Evolutionary conservation across 225 moss, liverwort and hornwort genomes (phyloP), one percentile per base, ranked within the genome.

Genomic region (Pseudisothecium myosuroides): DNA sequence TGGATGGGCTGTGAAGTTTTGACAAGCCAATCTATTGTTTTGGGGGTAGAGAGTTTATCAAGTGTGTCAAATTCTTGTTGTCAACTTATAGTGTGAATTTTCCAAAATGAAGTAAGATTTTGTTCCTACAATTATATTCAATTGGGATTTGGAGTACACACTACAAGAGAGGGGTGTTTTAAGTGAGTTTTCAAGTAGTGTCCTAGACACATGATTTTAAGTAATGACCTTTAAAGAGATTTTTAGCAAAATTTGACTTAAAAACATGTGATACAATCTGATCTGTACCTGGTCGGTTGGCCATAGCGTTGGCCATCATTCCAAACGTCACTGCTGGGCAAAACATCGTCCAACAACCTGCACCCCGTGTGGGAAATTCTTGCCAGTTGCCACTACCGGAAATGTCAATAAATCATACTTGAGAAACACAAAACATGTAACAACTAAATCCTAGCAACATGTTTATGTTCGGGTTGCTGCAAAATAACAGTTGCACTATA

Each of bases 341-440:
- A 20, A 84, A 66, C 76, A 90, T 59, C 32, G 92, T 93, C 89
- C 85, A 87, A 85, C 87, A 92, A 90, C 92, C 92, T 93, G 85
- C 93, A 87, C 82, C 63, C 5, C 10, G 22, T 36, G 32, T 41
- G 45, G 63, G 32, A 82, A 63, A 47, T 24, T 45, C 36, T 49
- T 49, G 26, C 11, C 24, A 23, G 2, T n/a, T n/a, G n/a, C n/a
- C n/a, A n/a, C n/a, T 37, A 41, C 59, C 5, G 19, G 13, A 26
- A n/a, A n/a, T n/a, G n/a, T n/a, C n/a, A n/a, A n/a, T n/a, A n/a
- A n/a, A 12, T 37, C 27, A 4, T 47, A 54, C 19, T 68, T 54
- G 55, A 41, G 21, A 31, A 39, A 55, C 54, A 68, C 19, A 31
- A 41, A 84, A 22, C 37, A 49, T 2, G 64, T 1, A 24, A 36